Conservation (phyloP, 31 red algal species). For the Endocladia muricata region DNA sequence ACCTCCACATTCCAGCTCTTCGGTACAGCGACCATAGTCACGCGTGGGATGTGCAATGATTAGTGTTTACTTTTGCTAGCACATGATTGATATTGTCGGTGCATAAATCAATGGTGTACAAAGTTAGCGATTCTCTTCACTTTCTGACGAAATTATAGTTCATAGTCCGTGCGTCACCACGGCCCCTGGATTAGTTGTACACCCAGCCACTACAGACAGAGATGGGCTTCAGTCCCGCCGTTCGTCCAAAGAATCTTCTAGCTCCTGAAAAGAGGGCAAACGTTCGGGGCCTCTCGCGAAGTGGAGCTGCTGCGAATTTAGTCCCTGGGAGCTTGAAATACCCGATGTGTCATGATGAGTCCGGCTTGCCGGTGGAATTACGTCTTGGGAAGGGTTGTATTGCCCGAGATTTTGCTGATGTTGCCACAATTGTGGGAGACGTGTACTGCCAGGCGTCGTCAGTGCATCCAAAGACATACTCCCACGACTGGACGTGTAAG, state of each 20-base stretch:
- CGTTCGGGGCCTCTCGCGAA: neutral
- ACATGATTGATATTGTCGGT: no score
- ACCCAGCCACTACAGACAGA: no score
- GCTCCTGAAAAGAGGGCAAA: constrained; percentile 52
- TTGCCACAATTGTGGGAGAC: neutral
- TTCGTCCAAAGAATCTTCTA: constrained; percentile 37
- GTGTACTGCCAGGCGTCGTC: neutral
- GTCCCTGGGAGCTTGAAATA: neutral
- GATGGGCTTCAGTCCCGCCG: neutral
- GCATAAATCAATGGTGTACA: no score
- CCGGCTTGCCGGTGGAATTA: neutral
- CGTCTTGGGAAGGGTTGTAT: neutral
- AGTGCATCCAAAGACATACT: constrained; percentile 19
- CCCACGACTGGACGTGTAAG: neutral
- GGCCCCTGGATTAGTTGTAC: no score
- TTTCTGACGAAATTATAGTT: no score
- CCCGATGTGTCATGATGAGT: neutral
- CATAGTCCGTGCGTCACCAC: no score
- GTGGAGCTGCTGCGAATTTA: neutral
- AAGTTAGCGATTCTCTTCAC: no score
- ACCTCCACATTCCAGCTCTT: no score
- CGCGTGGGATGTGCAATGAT: no score
- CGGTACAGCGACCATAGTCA: no score
- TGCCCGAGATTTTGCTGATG: neutral
- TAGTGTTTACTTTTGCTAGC: no score